Evolutionary conservation across 164 flowering plant genomes (phyloP), one percentile per base, ranked within the genome.

Genomic region (Nymphaea thermarum): DNA sequence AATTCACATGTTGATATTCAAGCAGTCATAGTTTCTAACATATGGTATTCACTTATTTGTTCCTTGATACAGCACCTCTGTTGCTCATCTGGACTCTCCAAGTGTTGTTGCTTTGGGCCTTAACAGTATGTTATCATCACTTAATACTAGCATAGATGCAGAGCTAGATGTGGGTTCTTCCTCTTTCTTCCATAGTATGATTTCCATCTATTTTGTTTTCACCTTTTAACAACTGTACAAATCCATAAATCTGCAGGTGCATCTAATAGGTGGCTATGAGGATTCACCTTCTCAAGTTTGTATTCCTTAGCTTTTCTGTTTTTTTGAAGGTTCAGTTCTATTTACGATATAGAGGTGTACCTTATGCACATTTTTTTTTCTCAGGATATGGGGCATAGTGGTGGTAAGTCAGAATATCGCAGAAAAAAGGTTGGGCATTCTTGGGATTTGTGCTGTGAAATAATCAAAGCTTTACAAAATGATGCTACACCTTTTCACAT

Each of bases 81-180:
- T 94, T 74, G 90, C 90, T 14, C 99, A 94, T 74, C 65, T 94
- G 89, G 99, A 94, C 77, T 80, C 85, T 69, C 87, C 95, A 18
- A 12, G 70, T 14, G 69, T 87, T 75, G 93, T 91, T 44, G 82
- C 87, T 68, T 42, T 66, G 63, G 99, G 96, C 65, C 78, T 94
- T 41, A 67, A 60, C 47, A 95, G 88, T 75, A 90, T 94, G 95
- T 69, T 94, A 70, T 74, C 93, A 0, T 72, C 74, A 61, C n/a
- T 79, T 67, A 84, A 82, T 78, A 70, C 68, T 7, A 70, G 66
- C 69, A 55, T 51, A 65, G 85, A 82, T 71, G 78, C 70, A 25
- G 78, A 75, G 62, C 71, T 91, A 70, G 96, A 94, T 82, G 98
- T 93, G 65, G 51, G 78, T 71, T 65, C 70, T 11, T 59, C 67